Evolutionary conservation across 1,284 basidiomycete genomes (phyloP).

Genomic region (Tylopilus sp.): DNA sequence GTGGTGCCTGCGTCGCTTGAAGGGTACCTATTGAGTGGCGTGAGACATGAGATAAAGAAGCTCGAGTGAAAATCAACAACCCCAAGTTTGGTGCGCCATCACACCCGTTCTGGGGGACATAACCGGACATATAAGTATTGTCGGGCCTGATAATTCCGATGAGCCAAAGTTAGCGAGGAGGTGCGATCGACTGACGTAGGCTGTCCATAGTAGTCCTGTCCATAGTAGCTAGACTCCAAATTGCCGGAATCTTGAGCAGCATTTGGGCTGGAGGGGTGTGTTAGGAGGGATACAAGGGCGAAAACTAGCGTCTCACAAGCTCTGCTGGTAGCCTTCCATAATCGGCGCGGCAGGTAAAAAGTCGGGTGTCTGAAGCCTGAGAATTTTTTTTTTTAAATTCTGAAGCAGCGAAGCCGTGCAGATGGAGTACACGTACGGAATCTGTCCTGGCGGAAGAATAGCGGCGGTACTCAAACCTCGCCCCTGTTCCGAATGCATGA

Average conservation of each 20-base stretch:
- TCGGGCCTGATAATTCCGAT: conserved; percentile 9
- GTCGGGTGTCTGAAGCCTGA: conserved; percentile 9
- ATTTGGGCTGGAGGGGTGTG: conserved; percentile 8
- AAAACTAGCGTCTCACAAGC: conserved; percentile 15
- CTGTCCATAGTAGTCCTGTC: conserved; percentile 9
- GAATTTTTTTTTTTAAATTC: background rate
- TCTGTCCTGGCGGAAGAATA: conserved; percentile 1
- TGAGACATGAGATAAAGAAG: conserved; percentile 17
- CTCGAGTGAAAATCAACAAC: conserved; percentile 16
- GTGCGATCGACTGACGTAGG: conserved; percentile 13
- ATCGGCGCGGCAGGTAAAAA: background rate
- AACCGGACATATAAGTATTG: conserved; percentile 9
- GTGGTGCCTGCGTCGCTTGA: background rate
- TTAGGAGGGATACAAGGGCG: background rate
- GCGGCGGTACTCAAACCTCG: conserved; percentile 4
- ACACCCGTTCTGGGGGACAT: background rate
- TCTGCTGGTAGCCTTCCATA: conserved; percentile 9
- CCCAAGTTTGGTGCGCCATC: conserved; percentile 8
- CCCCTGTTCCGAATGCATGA: conserved; percentile 3
- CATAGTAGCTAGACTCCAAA: conserved; percentile 2
- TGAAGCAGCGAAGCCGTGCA: background rate
- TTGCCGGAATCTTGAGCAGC: conserved; percentile 3
- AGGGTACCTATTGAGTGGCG: conserved; percentile 14
- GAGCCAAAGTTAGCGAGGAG: background rate
- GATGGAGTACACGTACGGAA: conserved; percentile 14